These are phyloP conservation scores for Fraxinus xanthoxyloides DNA, from an alignment of 305 asterid species.

Conservation along the genomic window DNA sequence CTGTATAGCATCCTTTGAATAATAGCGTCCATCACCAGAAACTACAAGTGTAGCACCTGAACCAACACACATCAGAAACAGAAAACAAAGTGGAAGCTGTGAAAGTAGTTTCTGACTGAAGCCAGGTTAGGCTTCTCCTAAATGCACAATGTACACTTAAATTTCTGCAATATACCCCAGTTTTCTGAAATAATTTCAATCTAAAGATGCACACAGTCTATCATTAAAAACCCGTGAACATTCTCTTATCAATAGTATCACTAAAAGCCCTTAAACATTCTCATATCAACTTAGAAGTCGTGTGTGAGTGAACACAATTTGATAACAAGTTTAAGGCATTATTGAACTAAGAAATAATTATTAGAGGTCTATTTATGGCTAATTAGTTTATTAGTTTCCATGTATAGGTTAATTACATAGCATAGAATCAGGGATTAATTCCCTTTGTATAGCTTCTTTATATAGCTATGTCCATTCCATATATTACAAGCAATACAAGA, in stretches of 20 bases:
- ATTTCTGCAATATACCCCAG: background rate
- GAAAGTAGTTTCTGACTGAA: background rate
- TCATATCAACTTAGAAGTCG: background rate
- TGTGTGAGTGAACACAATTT: background rate
- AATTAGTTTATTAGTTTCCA: background rate
- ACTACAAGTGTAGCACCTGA: slow-evolving; percentile 96
- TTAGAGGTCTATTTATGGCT: background rate
- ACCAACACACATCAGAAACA: slow-evolving; percentile 25
- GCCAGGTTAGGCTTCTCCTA: background rate
- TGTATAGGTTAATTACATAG: background rate
- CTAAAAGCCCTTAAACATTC: background rate
- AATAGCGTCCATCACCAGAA: slow-evolving; percentile 99
- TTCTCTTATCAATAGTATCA: background rate
- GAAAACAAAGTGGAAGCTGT: background rate
- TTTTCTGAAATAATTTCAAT: background rate
- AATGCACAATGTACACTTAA: background rate
- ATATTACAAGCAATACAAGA: background rate
- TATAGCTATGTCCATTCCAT: background rate
- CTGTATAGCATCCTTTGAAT: slow-evolving; percentile 90
- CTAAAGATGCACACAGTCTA: background rate
- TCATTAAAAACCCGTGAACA: background rate
- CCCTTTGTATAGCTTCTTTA: background rate
- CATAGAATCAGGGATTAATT: background rate
- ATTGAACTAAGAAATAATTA: background rate
- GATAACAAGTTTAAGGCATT: background rate